A percentile compares a stretch with the other conserved stretches of the same genome.
These are phyloP conservation scores for Canavalia gladiata DNA, from an alignment of 306 rosid genomes.

Conservation along the genomic window DNA sequence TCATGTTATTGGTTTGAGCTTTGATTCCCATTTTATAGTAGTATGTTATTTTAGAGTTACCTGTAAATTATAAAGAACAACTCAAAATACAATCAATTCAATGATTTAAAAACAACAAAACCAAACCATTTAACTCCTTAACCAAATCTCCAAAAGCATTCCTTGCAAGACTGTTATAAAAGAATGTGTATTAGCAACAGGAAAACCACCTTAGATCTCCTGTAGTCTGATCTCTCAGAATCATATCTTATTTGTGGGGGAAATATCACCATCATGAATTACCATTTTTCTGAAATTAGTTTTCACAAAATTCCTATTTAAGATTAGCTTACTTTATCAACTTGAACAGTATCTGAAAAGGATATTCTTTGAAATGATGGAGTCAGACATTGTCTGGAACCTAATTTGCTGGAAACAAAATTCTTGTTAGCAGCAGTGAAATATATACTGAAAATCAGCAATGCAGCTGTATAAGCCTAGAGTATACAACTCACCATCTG, in stretches of 20 bases:
- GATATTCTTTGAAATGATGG: constrained; percentile 86
- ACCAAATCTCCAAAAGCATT: constrained; percentile 19
- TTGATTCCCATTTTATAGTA: not conserved
- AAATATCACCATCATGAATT: not conserved
- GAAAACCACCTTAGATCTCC: constrained; percentile 6
- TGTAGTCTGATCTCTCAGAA: not conserved
- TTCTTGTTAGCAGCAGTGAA: constrained; percentile 43
- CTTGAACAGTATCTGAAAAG: constrained; percentile 51
- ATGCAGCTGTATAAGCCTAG: constrained; percentile 35
- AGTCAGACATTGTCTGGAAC: constrained; percentile 87
- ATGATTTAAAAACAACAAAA: constrained; percentile 8
- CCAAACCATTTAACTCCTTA: constrained; percentile 15
- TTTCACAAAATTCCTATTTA: not conserved
- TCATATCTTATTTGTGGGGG: not conserved
- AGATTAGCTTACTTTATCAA: not conserved
- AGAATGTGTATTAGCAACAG: not conserved
- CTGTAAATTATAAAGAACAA: constrained; percentile 6
- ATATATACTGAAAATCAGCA: constrained; percentile 37
- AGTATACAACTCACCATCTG: constrained; percentile 85
- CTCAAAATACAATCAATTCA: not conserved
- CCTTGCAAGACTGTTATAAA: not conserved
- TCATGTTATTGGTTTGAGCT: not conserved
- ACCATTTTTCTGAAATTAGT: constrained; percentile 31
- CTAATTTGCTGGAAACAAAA: constrained; percentile 75
- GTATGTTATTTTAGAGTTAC: not conserved